A percentile compares a stretch with the other conserved stretches of the same genome.
These are phyloP conservation scores for Zarea fungicola DNA, from an alignment of 2,329 filamentous ascomycete species.

Conservation along the genomic window DNA sequence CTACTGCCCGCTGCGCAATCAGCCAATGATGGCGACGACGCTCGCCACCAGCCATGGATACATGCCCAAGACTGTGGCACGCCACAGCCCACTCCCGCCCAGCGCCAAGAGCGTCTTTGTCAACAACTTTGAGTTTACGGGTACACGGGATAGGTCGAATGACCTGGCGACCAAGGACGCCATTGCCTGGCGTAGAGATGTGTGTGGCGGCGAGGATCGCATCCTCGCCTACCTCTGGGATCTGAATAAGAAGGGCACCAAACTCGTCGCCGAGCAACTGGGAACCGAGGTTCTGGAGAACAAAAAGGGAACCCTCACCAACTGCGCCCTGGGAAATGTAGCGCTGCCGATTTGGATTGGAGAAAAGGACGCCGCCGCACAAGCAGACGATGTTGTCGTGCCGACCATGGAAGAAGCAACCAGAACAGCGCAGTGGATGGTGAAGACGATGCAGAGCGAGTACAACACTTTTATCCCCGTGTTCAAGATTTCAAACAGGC, in stretches of 20 bases:
- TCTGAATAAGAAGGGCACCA: slow-evolving; percentile 60
- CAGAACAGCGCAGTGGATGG: slow-evolving; percentile 53
- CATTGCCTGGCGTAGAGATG: slow-evolving; percentile 62
- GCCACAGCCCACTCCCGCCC: slow-evolving; percentile 38
- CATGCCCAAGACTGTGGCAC: slow-evolving; percentile 35
- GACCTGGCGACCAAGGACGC: slow-evolving; percentile 69
- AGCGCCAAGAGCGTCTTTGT: slow-evolving; percentile 56
- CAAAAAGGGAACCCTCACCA: slow-evolving; percentile 50
- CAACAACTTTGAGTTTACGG: slow-evolving; percentile 68
- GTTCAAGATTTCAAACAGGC: slow-evolving; percentile 52
- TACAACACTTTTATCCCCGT: slow-evolving; percentile 67
- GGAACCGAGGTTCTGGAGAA: slow-evolving; percentile 72
- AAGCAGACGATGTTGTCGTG: slow-evolving; percentile 25
- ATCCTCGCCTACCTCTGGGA: slow-evolving; percentile 59
- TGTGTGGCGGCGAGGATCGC: slow-evolving; percentile 67
- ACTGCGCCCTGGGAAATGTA: slow-evolving; percentile 69
- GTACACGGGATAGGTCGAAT: slow-evolving; percentile 67
- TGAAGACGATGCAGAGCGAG: slow-evolving; percentile 47
- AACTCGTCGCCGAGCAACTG: slow-evolving; percentile 54
- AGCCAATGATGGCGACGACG: slow-evolving; percentile 66
- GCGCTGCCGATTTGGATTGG: slow-evolving; percentile 56
- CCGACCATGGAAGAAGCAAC: slow-evolving; percentile 26
- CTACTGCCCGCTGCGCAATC: slow-evolving; percentile 72
- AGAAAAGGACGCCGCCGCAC: slow-evolving; percentile 20
- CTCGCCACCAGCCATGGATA: slow-evolving; percentile 81